Conservation (phyloP, 1,284 basidiomycete species). For the Sporisorium iseilematis-ciliati region DNA sequence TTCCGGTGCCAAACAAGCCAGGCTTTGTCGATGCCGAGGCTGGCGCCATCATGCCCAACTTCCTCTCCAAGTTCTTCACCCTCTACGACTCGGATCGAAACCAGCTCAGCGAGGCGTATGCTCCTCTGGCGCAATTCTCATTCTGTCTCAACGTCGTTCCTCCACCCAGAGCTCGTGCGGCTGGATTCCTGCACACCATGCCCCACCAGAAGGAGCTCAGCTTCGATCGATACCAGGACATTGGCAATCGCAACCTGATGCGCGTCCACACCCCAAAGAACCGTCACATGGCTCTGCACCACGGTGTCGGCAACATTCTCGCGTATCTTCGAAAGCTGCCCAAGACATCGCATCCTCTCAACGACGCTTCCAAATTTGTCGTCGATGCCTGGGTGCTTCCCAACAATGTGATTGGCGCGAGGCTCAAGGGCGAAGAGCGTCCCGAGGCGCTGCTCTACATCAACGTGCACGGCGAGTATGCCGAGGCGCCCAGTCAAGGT, state of each 20-base stretch:
- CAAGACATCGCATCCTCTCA: conserved; percentile 81
- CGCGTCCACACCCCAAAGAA: conserved; percentile 53
- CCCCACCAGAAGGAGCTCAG: conserved; percentile 84
- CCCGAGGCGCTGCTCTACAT: conserved; percentile 77
- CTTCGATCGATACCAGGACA: conserved; percentile 77
- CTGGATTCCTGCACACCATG: conserved; percentile 71
- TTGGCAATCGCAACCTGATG: conserved; percentile 67
- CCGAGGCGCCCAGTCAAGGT: conserved; percentile 77
- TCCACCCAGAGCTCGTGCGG: conserved; percentile 76
- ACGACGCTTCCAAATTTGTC: conserved; percentile 78
- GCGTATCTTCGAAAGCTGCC: conserved; percentile 79
- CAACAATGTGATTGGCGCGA: conserved; percentile 71
- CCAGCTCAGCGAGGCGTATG: conserved; percentile 80
- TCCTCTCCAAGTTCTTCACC: conserved; percentile 82
- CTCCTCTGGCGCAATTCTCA: conserved; percentile 87
- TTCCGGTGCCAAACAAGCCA: conserved; percentile 79
- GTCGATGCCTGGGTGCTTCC: conserved; percentile 82
- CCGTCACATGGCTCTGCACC: conserved; percentile 71
- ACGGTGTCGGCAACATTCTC: conserved; percentile 79
- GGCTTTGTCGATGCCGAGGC: conserved; percentile 81
- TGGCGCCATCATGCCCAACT: conserved; percentile 77
- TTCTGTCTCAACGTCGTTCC: conserved; percentile 85
- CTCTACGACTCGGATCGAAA: conserved; percentile 83
- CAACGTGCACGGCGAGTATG: conserved; percentile 89
- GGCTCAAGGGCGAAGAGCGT: conserved; percentile 64